Evolutionary conservation across 2,329 filamentous ascomycete genomes (phyloP).

Genomic region (Sclerotinia glacialis): DNA sequence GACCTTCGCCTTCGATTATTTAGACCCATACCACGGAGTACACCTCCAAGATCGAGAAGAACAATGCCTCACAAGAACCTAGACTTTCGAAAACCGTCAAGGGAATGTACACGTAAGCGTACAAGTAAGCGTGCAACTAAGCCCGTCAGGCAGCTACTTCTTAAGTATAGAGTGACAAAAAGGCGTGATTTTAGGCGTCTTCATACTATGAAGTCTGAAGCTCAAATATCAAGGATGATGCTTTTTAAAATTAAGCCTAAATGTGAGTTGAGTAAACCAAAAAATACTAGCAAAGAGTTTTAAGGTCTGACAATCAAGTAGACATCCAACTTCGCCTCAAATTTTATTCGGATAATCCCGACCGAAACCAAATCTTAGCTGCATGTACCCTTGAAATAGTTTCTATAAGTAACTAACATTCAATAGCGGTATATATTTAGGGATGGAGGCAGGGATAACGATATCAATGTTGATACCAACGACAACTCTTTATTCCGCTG

Average conservation of each 20-base stretch:
- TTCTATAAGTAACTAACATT: not conserved
- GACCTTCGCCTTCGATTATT: too few species aligned
- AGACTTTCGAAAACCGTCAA: not conserved
- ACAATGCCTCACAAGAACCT: not conserved
- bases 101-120: not conserved
- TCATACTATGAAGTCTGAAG: too few species aligned
- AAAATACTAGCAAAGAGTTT: not conserved
- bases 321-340: not conserved
- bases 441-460: not conserved
- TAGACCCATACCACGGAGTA: too few species aligned
- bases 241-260: too few species aligned
- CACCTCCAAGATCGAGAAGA: not conserved
- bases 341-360: not conserved
- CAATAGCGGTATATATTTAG: not conserved
- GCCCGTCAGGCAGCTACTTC: too few species aligned
- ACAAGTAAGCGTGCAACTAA: too few species aligned
- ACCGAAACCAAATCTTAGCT: not conserved
- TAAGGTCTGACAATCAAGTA: not conserved
- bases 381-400: not conserved
- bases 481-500: too few species aligned
- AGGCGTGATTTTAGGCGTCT: too few species aligned
- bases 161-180: not conserved
- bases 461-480: not conserved
- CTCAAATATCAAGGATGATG: too few species aligned
- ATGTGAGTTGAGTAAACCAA: not conserved